phyloP scores from a whole-genome alignment of 768 basidiomycete genomes.

The Naganishia friedmannii region DNA sequence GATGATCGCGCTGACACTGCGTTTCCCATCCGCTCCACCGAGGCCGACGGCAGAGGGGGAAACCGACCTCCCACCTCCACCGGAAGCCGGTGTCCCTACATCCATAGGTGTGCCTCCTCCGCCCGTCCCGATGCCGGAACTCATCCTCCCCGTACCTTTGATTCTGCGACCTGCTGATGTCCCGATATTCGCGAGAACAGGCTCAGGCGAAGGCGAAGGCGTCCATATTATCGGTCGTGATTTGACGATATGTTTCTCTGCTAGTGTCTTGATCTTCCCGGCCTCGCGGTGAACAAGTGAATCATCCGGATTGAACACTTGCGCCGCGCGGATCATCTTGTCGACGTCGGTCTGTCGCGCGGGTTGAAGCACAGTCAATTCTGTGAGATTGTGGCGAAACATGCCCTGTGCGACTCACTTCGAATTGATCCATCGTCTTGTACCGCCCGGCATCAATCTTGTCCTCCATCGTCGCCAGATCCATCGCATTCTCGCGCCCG shows the following conservation, averaged over 20 bases:
- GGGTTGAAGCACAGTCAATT: background rate
- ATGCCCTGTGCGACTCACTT: constrained; percentile 30
- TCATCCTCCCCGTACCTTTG: background rate
- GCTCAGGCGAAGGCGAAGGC: constrained; percentile 45
- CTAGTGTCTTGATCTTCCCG: constrained; percentile 37
- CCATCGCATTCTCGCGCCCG: constrained; percentile 52
- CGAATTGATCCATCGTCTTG: constrained; percentile 42
- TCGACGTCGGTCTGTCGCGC: constrained; percentile 38
- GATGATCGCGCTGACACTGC: constrained; percentile 11
- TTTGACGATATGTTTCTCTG: constrained; percentile 43
- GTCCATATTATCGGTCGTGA: constrained; percentile 41
- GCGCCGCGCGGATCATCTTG: constrained; percentile 42
- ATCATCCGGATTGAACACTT: constrained; percentile 46
- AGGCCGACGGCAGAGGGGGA: constrained; percentile 3
- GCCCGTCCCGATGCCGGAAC: background rate
- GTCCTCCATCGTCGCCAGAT: constrained; percentile 49
- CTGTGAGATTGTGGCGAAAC: background rate
- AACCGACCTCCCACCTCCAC: constrained; percentile 10
- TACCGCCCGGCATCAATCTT: constrained; percentile 48
- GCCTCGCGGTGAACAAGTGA: constrained; percentile 44
- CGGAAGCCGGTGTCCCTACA: constrained; percentile 14
- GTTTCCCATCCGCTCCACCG: background rate
- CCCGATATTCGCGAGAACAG: constrained; percentile 18
- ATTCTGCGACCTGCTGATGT: background rate
- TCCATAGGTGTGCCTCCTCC: constrained; percentile 24